These are phyloP conservation scores for Mrakia frigida DNA, from an alignment of 768 basidiomycete genomes.

Conservation along the genomic window DNA sequence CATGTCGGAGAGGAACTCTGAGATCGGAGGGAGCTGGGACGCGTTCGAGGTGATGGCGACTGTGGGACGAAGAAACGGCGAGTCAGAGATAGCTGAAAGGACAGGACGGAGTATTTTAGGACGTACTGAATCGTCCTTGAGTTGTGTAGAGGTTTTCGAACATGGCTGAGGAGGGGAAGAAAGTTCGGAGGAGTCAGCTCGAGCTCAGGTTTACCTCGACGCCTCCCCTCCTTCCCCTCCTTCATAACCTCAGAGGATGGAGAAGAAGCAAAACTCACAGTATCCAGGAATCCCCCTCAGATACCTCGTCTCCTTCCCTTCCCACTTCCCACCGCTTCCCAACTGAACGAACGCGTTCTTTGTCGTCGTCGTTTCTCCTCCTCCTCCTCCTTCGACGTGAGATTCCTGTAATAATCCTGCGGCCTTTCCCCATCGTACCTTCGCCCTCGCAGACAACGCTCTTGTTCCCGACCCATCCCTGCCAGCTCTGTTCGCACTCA, in stretches of 20 bases:
- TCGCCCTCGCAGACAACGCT: no score
- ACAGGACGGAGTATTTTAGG: not conserved
- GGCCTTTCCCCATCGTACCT: not conserved
- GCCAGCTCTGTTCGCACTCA: not conserved
- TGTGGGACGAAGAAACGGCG: not conserved
- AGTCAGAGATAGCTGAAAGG: not conserved
- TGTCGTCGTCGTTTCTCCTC: conserved; percentile 10
- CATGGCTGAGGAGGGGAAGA: conserved; percentile 9
- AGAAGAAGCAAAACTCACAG: conserved; percentile 6
- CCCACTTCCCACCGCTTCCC: not conserved
- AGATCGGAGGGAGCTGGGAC: conserved; percentile 14
- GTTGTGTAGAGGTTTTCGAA: conserved; percentile 30
- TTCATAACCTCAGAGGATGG: not conserved
- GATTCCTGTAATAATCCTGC: not conserved
- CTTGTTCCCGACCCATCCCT: not conserved
- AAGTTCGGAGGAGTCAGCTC: not conserved
- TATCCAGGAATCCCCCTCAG: conserved; percentile 30
- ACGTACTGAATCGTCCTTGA: conserved; percentile 19
- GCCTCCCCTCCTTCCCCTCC: not conserved
- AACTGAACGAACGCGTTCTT: conserved; percentile 22
- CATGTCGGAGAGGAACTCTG: conserved; percentile 31
- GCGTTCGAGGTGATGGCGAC: conserved; percentile 29
- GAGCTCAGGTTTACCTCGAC: no score
- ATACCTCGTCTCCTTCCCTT: conserved; percentile 27
- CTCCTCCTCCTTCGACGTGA: not conserved